These are phyloP conservation scores for Ganoderma lingzhi DNA, from an alignment of 1,284 basidiomycete species.

Conservation along the genomic window DNA sequence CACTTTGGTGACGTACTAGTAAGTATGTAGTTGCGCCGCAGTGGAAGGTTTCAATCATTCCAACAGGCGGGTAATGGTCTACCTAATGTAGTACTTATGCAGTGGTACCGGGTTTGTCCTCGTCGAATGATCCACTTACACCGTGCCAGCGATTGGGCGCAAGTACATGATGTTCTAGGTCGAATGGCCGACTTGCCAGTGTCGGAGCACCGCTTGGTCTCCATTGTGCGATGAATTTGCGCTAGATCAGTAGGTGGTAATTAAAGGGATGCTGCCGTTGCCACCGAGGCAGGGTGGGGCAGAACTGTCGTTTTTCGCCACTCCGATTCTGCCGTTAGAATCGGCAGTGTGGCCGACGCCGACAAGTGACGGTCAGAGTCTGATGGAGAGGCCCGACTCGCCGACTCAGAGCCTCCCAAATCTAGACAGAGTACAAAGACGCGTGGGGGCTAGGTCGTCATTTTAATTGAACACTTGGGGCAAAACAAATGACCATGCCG, in stretches of 20 bases:
- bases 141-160: neutral
- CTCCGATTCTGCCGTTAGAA: neutral
- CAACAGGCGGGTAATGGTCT: neutral
- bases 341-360: neutral
- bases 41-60: neutral
- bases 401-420: neutral
- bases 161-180: neutral
- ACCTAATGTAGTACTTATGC: neutral
- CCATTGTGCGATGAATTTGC: neutral
- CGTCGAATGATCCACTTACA: neutral
- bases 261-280: neutral
- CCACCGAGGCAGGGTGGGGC: neutral
- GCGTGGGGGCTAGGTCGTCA: neutral
- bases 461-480: neutral
- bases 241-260: neutral
- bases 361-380: neutral
- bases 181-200: neutral
- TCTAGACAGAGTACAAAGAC: neutral
- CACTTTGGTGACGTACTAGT: neutral
- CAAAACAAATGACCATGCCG: neutral
- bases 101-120: neutral
- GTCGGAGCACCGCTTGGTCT: neutral
- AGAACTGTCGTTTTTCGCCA: neutral
- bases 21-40: neutral
- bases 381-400: neutral